A percentile compares a stretch with the other conserved stretches of the same genome.
Conservation (phyloP, 2,329 filamentous ascomycete species). For the Aspergillus chevalieri region DNA sequence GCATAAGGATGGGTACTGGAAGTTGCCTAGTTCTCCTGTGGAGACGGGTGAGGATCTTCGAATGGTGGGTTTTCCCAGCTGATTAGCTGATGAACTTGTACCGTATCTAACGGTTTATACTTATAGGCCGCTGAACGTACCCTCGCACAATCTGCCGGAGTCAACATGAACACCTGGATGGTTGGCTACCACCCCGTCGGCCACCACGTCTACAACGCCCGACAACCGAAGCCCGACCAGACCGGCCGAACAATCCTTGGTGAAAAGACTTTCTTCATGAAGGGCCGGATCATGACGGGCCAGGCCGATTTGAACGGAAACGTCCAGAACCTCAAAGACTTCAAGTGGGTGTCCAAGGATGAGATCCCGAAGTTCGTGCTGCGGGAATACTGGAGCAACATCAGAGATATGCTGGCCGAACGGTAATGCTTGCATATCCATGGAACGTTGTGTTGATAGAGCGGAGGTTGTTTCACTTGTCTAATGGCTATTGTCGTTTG, state of each 20-base stretch:
- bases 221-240: slow-evolving; percentile 40
- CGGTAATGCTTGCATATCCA: slow-evolving; percentile 46
- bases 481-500: neutral
- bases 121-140: slow-evolving; percentile 73
- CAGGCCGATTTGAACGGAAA: slow-evolving; percentile 75
- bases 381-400: slow-evolving; percentile 62
- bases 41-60: slow-evolving; percentile 69
- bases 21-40: slow-evolving; percentile 70
- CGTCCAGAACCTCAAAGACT: slow-evolving; percentile 67
- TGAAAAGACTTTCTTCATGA: slow-evolving; percentile 91
- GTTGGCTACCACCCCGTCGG: slow-evolving; percentile 86
- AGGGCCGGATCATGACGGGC: slow-evolving; percentile 93
- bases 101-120: slow-evolving; percentile 2
- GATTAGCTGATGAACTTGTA: neutral
- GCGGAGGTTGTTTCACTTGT: neutral
- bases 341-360: slow-evolving; percentile 86
- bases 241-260: slow-evolving; percentile 47
- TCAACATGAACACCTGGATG: slow-evolving; percentile 99
- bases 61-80: slow-evolving; percentile 56
- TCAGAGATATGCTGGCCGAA: slow-evolving; percentile 78
- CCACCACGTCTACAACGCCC: slow-evolving; percentile 61
- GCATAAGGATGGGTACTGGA: slow-evolving; percentile 64
- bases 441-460: slow-evolving; percentile 10
- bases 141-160: slow-evolving; percentile 68
- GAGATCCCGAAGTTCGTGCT: slow-evolving; percentile 68